A percentile compares a stretch with the other conserved stretches of the same genome.
Evolutionary conservation across 345 rosid species (phyloP).

Genomic region (Psidium guajava): DNA sequence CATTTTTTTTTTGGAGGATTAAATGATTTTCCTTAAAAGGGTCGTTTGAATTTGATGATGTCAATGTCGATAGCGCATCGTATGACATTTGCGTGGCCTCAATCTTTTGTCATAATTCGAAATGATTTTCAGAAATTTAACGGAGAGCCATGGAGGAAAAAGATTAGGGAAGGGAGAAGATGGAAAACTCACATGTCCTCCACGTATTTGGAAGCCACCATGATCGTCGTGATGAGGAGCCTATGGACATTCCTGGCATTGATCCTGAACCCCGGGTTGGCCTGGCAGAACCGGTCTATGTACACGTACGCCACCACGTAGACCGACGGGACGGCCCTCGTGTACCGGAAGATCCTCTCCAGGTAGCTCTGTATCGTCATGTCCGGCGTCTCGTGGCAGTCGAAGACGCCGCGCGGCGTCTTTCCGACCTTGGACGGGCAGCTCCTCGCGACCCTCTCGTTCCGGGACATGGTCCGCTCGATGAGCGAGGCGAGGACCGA

Average conservation of each 20-base stretch:
- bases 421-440: slow-evolving; percentile 15
- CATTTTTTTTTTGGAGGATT: background rate
- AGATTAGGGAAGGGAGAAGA: background rate
- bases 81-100: background rate
- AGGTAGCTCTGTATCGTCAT: slow-evolving; percentile 71
- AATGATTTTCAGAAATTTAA: background rate
- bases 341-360: slow-evolving; percentile 82
- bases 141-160: background rate
- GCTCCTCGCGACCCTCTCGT: slow-evolving; percentile 44
- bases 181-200: slow-evolving; percentile 71
- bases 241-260: slow-evolving; percentile 61
- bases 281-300: slow-evolving; percentile 79
- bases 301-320: slow-evolving; percentile 84
- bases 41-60: background rate
- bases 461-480: slow-evolving; percentile 58
- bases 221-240: slow-evolving; percentile 72
- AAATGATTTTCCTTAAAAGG: background rate
- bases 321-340: slow-evolving; percentile 72
- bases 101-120: background rate
- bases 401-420: slow-evolving; percentile 29
- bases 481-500: slow-evolving; percentile 72
- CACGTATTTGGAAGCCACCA: slow-evolving; percentile 86
- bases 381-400: slow-evolving; percentile 68
- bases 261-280: slow-evolving; percentile 59
- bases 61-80: background rate